Base-by-base conservation (phyloP, 2,329 filamentous ascomycete genomes). In the Verticillium longisporum region DNA sequence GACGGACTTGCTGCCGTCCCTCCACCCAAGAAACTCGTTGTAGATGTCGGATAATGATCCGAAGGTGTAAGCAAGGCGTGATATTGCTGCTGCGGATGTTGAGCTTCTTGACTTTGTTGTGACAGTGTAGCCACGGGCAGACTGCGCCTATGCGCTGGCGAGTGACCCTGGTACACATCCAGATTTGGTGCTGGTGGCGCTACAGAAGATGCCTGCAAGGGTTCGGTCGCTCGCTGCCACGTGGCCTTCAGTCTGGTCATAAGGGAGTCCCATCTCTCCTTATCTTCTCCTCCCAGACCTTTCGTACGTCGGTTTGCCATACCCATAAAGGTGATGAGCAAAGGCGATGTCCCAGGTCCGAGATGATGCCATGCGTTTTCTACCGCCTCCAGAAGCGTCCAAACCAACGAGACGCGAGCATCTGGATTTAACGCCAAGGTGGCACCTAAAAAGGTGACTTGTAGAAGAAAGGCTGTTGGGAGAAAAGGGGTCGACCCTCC, bases 361-460 rank as follows among this genome's bases (percentile, higher is more conserved):
- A 77, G 75, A 5, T 62, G 57, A 67, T 59, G 57, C 15, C 64
- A 64, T 33, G 62, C 61, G 13, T 56, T 64, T 33, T 76, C 73
- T 2, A 75, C 66, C 1, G 73, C 67, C 61, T 77, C 75, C 21
- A 75, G 65, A 34, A 77, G 64, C 32, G 68, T 74, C 34, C 73
- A 75, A 18, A 75, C 65, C 11, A 77, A 65, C 7, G 74, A 75
- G 2, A 72, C 67, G 11, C 74, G 68, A 55, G 71, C 66, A 3
- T 69, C 68, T 2, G 73, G 68, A 21, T 71, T 67, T 33, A 75
- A 60, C 38, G 70, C 70, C 33, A 75, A 65, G 6, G 72, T 76
- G n/a, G 70, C 69, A 5, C 72, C 68, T n/a, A 76, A 63, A 58
- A 77, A 77, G 37, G 73, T 71, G 6, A 70, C 67, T 61, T 77